These are phyloP conservation scores for Rachicladosporium sp. DNA, from an alignment of 2,329 filamentous ascomycete species.

Conservation along the genomic window DNA sequence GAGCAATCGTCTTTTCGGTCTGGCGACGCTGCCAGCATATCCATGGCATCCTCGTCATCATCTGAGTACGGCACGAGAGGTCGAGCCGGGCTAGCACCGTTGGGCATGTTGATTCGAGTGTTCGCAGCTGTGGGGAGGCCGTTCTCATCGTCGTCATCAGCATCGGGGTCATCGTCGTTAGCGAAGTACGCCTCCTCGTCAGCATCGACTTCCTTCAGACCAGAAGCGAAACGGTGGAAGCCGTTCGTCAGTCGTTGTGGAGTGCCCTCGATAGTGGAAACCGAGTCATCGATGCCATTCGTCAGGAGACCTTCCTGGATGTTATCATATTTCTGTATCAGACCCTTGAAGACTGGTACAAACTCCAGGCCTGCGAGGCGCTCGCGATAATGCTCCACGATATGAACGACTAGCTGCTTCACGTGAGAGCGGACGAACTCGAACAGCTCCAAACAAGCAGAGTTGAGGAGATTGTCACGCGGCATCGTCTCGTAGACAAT, in stretches of 20 bases:
- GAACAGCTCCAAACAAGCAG: constrained; percentile 86
- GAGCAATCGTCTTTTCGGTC: constrained; percentile 11
- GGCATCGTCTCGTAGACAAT: constrained; percentile 78
- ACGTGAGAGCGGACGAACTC: constrained; percentile 71
- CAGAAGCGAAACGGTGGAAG: constrained; percentile 40
- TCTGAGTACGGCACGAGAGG: constrained; percentile 86
- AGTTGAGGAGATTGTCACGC: constrained; percentile 85
- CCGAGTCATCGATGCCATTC: constrained; percentile 46
- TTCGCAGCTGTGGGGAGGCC: constrained; percentile 17
- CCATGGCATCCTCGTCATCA: constrained; percentile 37
- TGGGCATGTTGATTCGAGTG: constrained; percentile 32
- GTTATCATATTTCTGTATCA: constrained; percentile 70
- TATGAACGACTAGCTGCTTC: constrained; percentile 68
- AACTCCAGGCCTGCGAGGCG: constrained; percentile 65
- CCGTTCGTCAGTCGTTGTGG: constrained; percentile 40
- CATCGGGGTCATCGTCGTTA: constrained; percentile 74
- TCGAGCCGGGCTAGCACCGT: constrained; percentile 54
- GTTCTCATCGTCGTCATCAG: constrained; percentile 35
- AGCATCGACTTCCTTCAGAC: constrained; percentile 70
- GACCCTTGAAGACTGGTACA: constrained; percentile 68
- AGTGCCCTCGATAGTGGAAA: constrained; percentile 54
- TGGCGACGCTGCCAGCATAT: constrained; percentile 38
- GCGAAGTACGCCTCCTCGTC: constrained; percentile 94
- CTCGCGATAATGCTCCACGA: constrained; percentile 74
- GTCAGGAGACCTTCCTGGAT: constrained; percentile 34